Base-by-base conservation (phyloP, 495 filamentous ascomycete species). In the Talaromyces trachyspermus region DNA sequence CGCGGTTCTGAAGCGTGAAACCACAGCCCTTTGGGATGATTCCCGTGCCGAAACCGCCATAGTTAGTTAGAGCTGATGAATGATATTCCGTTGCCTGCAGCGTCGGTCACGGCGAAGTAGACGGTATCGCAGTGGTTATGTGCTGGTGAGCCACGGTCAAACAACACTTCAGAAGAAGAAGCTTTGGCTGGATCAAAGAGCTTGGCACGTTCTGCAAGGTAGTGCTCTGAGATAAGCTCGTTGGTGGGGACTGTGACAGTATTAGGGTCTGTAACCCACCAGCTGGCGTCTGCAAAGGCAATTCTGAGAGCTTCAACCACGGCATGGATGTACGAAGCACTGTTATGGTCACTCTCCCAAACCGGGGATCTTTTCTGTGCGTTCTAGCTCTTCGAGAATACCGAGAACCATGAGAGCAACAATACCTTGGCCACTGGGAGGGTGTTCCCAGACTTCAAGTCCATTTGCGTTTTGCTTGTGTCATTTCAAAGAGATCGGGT, bases 11-110 rank as follows among this genome's bases (percentile, higher is more conserved):
- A 27, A 97, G 74, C 9, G 86, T 89, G 69, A 97, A 96, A 20
- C 89, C 90, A 65, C 85, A 90, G 15, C 77, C 80, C 15, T 66
- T 52, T 1, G 92, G 92, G 49, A 98, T 79, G 64, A 96, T 92
- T 52, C 70, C 76, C 1, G 86, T 88, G 48, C 92, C 92, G 72
- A 95, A 97, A 30, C 86, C 87, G 48, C 73, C 80, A 70, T 88
- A 96, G 72, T 88, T 91, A 68, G 83, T 89, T n/a, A n/a, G n/a
- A n/a, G 75, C 95, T 97, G 65, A 97, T 95, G 74, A 98, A 95
- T 49, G 83, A 88, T 56, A 90, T 89, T 27, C 81, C 91, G 70
- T 97, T 97, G 39, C 92, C 92, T 10, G 75, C 56, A 6, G 58
- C 50, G 70, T 98, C 92, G 2, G 89, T 84, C 1, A 79, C 80